These are phyloP conservation scores for Melastoma malabathricum DNA, from an alignment of 345 rosid species.

Conservation along the genomic window DNA sequence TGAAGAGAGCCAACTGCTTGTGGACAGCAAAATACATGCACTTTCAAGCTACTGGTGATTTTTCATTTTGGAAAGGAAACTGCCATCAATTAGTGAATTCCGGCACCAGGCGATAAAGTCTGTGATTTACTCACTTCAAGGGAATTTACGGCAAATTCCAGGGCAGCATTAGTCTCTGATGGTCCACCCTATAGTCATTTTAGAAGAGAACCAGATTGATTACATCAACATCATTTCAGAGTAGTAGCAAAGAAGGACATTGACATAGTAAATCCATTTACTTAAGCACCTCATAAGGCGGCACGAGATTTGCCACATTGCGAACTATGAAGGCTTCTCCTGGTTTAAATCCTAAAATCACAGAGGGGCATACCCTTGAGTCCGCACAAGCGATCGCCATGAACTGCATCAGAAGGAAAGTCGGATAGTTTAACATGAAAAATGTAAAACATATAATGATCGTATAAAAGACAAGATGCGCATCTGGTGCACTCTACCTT, in stretches of 20 bases:
- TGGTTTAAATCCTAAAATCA: constrained; percentile 77
- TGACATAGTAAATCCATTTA: neutral
- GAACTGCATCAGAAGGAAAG: constrained; percentile 41
- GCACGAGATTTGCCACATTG: constrained; percentile 86
- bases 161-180: constrained; percentile 86
- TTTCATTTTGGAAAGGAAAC: no score
- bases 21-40: no score
- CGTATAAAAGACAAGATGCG: neutral
- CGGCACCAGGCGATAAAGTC: no score
- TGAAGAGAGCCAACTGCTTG: no score
- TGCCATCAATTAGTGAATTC: no score
- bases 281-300: constrained; percentile 55
- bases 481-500: constrained; percentile 29
- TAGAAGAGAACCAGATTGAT: neutral
- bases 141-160: constrained; percentile 81
- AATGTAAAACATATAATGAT: neutral
- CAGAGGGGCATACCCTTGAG: constrained; percentile 95
- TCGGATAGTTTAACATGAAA: constrained; percentile 4
- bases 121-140: constrained; percentile 43
- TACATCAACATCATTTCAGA: neutral
- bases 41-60: no score
- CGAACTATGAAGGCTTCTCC: constrained; percentile 94
- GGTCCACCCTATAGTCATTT: constrained; percentile 58
- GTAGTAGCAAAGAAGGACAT: neutral
- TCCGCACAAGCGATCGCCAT: constrained; percentile 97